Conservation (phyloP, 1,139 yeast species). For the Magnusiomyces paraingens region DNA sequence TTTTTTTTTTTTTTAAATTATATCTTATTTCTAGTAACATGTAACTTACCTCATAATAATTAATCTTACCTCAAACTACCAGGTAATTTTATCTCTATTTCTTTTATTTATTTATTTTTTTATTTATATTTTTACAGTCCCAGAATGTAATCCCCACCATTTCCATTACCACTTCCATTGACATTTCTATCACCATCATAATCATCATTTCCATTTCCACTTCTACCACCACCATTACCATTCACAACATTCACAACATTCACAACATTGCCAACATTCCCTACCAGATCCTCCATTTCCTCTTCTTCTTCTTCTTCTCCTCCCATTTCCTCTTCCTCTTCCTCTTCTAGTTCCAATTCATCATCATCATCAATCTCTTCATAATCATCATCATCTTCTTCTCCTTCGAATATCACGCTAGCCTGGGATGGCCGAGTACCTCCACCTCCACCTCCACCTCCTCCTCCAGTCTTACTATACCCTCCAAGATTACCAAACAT, state of each 20-base stretch:
- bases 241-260: neutral
- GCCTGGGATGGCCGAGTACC: constrained; percentile 10
- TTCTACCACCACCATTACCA: too few species aligned
- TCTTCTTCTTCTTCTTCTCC: constrained; percentile 13
- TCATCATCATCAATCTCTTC: constrained; percentile 19
- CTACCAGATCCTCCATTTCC: neutral
- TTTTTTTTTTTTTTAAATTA: neutral
- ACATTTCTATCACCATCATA: too few species aligned
- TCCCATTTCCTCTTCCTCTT: constrained; percentile 17
- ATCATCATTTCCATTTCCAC: too few species aligned
- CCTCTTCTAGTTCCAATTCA: constrained; percentile 7
- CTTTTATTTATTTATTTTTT: too few species aligned
- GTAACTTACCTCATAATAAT: neutral
- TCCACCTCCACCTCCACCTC: constrained; percentile 7
- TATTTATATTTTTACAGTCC: too few species aligned
- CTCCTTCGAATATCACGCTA: constrained; percentile 18
- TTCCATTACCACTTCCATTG: too few species aligned
- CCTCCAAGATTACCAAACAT: constrained; percentile 6
- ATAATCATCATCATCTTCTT: constrained; percentile 16
- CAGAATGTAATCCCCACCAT: too few species aligned
- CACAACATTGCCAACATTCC: neutral
- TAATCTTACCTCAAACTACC: too few species aligned
- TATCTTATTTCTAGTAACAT: neutral
- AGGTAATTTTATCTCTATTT: too few species aligned
- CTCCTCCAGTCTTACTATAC: constrained; percentile 8